Evolutionary conservation across 108 stramenopile genomes (phyloP), one percentile per base, ranked within the genome.

Genomic region (Pseudonitzschia multiseries): DNA sequence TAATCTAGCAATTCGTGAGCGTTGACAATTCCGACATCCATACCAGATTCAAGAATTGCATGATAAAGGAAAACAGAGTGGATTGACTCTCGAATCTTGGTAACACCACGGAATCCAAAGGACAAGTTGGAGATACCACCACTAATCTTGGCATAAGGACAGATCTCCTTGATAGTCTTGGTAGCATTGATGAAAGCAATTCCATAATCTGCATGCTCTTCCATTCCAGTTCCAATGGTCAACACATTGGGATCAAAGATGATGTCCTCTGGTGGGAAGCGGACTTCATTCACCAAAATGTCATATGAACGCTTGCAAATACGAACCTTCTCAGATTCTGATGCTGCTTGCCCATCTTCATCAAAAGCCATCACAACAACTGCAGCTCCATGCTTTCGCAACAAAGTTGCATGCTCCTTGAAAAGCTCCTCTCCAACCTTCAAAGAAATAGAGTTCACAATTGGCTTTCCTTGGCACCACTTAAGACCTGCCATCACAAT

Each of bases 21-120:
- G 81, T 99, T 99, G 40, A 99, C 99, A 76, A 99, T 99, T 70
- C 99, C 99, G 66, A 99, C 95, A 85, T 99, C 99, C 99, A 99
- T 99, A 41, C 99, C 99, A 46, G 96, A 89, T 64, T 97, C 84
- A 66, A 87, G 26, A 60, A 95, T 95, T 8, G 96, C 97, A 78
- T 98, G 88, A 64, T 96, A 92, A 60, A 99, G 83, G 75, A 99
- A 99, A 26, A 98, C 96, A 53, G 97, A 86, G 81, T 99, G 99
- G 68, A 99, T 99, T n/a, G 97, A 93, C 81, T 99, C 99, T 53
- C 99, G 96, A 80, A 99, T 97, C 86, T 94, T 93, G 70, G 85
- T 95, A 21, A 93, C 92, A 63, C 92, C 94, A 68, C 99, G 93
- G 87, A 99, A 99, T 6, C 99, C 99, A 80, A 99, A 99, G 8